Percentiles rank a stretch among this genome's conserved stretches.
phyloP scores from a whole-genome alignment of 176 grass and related monocot genomes.

The Oryza coarctata region DNA sequence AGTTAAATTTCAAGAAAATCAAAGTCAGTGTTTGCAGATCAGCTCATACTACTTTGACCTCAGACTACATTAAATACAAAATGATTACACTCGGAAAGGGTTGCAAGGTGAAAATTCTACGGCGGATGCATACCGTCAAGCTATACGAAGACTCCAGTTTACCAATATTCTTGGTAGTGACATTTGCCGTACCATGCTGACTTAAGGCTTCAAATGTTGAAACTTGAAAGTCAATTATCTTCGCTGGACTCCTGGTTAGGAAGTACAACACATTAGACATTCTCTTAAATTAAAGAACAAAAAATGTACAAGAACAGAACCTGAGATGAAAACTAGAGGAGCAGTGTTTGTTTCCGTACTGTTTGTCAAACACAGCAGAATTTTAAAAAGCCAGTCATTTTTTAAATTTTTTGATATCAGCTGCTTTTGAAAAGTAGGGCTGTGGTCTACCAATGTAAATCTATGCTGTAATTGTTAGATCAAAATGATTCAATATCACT shows the following conservation, averaged over 20 bases:
- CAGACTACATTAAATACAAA: background rate
- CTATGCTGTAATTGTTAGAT: background rate
- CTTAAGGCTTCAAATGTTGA: slow-evolving; percentile 82
- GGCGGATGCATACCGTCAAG: slow-evolving; percentile 54
- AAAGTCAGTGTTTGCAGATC: background rate
- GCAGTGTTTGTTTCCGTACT: background rate
- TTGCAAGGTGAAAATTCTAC: no score
- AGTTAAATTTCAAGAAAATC: slow-evolving; percentile 36
- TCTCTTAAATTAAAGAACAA: background rate
- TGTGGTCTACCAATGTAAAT: background rate
- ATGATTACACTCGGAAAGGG: no score
- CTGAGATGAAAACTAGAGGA: slow-evolving; percentile 1
- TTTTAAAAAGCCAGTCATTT: background rate
- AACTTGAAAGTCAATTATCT: slow-evolving; percentile 54
- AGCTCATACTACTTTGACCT: background rate
- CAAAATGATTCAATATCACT: slow-evolving; percentile 2
- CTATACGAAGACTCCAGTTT: slow-evolving; percentile 86
- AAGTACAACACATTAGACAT: background rate
- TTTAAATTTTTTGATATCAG: background rate
- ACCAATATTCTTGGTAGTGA: slow-evolving; percentile 72
- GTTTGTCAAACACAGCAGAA: background rate
- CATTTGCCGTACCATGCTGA: slow-evolving; percentile 67
- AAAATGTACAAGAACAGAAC: background rate
- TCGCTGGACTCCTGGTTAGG: slow-evolving; percentile 81
- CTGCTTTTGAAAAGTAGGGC: background rate